A percentile compares a stretch with the other conserved stretches of the same genome.
Conservation (phyloP, 2,329 filamentous ascomycete genomes). For the Talaromyces marneffei region DNA sequence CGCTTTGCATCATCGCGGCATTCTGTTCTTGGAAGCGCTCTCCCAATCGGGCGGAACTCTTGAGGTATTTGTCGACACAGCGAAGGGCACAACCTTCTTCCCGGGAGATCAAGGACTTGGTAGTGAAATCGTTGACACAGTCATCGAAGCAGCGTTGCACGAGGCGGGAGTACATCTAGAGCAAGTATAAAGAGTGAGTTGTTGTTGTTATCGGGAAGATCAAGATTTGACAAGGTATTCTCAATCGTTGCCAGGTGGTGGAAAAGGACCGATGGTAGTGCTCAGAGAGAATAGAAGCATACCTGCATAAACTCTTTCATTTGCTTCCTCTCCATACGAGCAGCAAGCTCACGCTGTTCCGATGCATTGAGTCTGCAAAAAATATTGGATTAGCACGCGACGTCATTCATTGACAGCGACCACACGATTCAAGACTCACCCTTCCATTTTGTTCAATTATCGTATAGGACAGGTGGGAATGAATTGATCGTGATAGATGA, state of each 20-base stretch:
- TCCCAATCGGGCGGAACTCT: constrained; percentile 80
- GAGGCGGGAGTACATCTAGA: constrained; percentile 60
- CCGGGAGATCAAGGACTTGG: constrained; percentile 81
- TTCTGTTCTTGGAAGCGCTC: constrained; percentile 81
- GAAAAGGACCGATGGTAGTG: background rate
- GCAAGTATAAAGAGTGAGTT: background rate
- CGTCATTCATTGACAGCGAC: background rate
- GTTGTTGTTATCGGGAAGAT: background rate
- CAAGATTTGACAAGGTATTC: background rate
- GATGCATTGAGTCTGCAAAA: constrained; percentile 58
- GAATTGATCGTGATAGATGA: background rate
- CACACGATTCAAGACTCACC: background rate
- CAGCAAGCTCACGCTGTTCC: constrained; percentile 89
- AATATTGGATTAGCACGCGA: constrained; percentile 7
- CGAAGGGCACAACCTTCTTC: constrained; percentile 90
- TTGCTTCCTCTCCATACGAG: constrained; percentile 95
- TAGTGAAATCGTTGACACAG: constrained; percentile 98
- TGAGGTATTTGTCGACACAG: constrained; percentile 95
- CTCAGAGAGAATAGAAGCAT: constrained; percentile 33
- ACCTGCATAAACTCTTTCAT: constrained; percentile 99
- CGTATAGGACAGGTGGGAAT: background rate
- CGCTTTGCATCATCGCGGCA: constrained; percentile 59
- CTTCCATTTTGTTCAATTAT: constrained; percentile 10
- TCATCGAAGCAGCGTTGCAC: constrained; percentile 76
- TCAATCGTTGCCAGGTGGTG: background rate